Evolutionary conservation across 176 grass and related monocot species (phyloP).

Genomic region (Zoysia pacifica): DNA sequence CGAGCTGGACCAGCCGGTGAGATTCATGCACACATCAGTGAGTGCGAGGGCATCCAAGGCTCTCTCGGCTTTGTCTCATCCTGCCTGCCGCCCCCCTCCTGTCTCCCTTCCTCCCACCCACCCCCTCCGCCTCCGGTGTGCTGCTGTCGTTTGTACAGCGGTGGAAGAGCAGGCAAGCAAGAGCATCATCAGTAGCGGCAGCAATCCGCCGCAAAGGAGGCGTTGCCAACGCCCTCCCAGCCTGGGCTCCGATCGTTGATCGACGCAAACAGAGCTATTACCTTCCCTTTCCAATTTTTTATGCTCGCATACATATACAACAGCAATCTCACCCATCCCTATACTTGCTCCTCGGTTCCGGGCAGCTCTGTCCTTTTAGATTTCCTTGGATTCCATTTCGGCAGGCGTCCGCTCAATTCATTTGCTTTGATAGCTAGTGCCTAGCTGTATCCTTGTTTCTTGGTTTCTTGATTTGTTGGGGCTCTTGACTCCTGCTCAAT

Average conservation of each 20-base stretch:
- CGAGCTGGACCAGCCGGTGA: conserved; percentile 28
- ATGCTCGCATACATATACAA: conserved; percentile 28
- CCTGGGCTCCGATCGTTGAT: conserved; percentile 59
- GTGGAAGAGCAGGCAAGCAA: conserved; percentile 36
- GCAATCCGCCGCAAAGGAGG: conserved; percentile 41
- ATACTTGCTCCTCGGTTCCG: conserved; percentile 50
- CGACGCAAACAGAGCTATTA: conserved; percentile 37
- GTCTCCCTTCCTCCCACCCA: conserved; percentile 29
- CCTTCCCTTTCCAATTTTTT: conserved; percentile 40
- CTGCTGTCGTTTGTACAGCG: conserved; percentile 35
- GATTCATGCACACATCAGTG: conserved; percentile 29
- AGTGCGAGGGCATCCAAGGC: conserved; percentile 50
- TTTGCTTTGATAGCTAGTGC: conserved; percentile 27
- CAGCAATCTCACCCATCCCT: conserved; percentile 38
- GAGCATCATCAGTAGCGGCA: conserved; percentile 15
- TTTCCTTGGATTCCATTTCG: conserved; percentile 61
- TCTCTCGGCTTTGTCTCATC: conserved; percentile 53
- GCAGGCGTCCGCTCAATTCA: conserved; percentile 32
- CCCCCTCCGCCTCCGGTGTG: neutral
- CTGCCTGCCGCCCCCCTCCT: neutral
- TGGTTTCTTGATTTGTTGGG: conserved; percentile 2
- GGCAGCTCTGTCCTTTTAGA: conserved; percentile 47
- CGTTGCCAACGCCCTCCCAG: conserved; percentile 49
- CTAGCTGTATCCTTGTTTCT: conserved; percentile 25
- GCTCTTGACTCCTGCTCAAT: neutral